These are phyloP conservation scores for Chlorella sp. DNA, from an alignment of 139 green algal species.

Conservation along the genomic window DNA sequence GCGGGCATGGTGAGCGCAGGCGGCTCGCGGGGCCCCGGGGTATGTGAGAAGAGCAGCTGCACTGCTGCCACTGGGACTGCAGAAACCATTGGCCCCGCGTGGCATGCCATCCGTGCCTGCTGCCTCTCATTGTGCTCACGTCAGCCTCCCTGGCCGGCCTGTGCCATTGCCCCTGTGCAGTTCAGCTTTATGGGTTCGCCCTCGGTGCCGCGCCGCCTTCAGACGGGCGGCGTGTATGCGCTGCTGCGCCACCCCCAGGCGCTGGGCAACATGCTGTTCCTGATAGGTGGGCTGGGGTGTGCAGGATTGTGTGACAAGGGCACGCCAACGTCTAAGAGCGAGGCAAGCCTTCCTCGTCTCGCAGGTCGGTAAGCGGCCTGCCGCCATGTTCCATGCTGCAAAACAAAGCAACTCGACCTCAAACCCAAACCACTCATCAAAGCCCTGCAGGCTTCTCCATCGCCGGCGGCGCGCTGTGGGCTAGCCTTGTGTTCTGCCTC, in stretches of 20 bases:
- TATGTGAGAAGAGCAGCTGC: neutral
- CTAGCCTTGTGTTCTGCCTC: constrained; percentile 22
- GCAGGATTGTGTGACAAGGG: too few relatives aligned
- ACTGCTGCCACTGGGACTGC: neutral
- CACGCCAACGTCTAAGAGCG: too few relatives aligned
- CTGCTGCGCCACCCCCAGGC: constrained; percentile 46
- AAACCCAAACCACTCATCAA: too few relatives aligned
- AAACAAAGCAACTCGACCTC: too few relatives aligned
- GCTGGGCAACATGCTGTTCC: constrained; percentile 45
- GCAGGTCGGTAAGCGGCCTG: too few relatives aligned
- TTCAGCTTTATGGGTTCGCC: constrained; percentile 43
- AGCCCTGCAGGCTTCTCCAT: constrained; percentile 43
- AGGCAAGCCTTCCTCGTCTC: too few relatives aligned
- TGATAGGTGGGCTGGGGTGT: constrained; percentile 39
- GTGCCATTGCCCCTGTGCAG: neutral
- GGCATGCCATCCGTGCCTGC: too few relatives aligned
- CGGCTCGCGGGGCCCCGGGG: neutral
- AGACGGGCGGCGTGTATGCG: constrained; percentile 38
- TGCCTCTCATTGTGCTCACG: neutral
- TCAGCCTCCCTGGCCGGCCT: neutral
- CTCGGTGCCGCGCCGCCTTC: constrained; percentile 26
- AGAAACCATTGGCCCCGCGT: too few relatives aligned
- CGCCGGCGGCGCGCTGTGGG: constrained; percentile 37
- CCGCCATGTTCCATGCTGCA: too few relatives aligned
- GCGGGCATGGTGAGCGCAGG: constrained; percentile 19